Conservation (phyloP, 352 stramenopile species). For the Phytophthora quininea region DNA sequence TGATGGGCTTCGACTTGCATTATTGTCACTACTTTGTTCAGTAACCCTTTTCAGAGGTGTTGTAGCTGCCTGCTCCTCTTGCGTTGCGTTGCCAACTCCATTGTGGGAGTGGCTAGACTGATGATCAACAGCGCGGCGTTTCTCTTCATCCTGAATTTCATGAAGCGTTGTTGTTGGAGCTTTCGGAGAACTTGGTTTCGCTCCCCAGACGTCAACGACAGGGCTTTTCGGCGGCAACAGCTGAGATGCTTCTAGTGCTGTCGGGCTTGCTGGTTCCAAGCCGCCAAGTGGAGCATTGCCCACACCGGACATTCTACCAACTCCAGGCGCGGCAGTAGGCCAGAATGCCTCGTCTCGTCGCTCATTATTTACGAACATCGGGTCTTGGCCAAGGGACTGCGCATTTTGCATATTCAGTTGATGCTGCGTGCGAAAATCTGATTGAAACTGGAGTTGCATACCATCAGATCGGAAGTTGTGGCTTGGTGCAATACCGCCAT, state of each 20-base stretch:
- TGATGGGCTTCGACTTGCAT: constrained; percentile 21
- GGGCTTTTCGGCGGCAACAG: constrained; percentile 22
- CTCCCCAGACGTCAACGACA: constrained; percentile 41
- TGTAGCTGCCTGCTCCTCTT: constrained; percentile 23
- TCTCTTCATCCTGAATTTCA: constrained; percentile 59
- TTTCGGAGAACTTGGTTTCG: constrained; percentile 24
- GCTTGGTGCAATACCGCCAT: constrained; percentile 23
- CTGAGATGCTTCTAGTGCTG: constrained; percentile 16
- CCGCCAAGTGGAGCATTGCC: constrained; percentile 14
- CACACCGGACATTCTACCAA: constrained; percentile 16
- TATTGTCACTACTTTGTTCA: constrained; percentile 30
- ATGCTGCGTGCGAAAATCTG: constrained; percentile 52
- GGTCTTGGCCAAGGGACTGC: constrained; percentile 24
- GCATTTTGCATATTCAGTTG: constrained; percentile 34
- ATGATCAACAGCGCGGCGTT: constrained; percentile 30
- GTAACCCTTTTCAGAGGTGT: constrained; percentile 15
- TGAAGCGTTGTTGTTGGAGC: constrained; percentile 33
- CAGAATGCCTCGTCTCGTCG: constrained; percentile 39
- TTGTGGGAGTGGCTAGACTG: background rate
- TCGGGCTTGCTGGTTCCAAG: constrained; percentile 14
- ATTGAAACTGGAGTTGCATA: constrained; percentile 61
- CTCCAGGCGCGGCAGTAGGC: constrained; percentile 23
- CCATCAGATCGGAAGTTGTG: constrained; percentile 39
- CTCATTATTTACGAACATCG: constrained; percentile 42
- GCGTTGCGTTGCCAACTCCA: constrained; percentile 1